A percentile compares a stretch with the other conserved stretches of the same genome.
phyloP scores from a whole-genome alignment of 192 early-diverging fungal genomes.

The Entomortierella lignicola region DNA sequence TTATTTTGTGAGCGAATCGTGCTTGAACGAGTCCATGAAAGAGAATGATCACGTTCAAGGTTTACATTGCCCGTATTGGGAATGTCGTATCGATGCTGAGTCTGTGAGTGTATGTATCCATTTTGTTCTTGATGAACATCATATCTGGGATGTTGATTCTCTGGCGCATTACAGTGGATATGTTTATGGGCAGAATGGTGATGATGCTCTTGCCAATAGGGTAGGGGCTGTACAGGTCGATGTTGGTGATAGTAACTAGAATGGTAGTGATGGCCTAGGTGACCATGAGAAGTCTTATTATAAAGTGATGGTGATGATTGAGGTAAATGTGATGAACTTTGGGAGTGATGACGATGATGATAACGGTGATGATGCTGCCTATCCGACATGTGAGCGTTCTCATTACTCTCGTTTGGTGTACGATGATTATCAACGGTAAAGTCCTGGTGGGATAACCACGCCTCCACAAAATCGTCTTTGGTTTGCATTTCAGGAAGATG shows the following conservation, averaged over 20 bases:
- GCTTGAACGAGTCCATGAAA: slow-evolving; percentile 11
- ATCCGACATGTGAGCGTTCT: background rate
- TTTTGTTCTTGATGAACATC: background rate
- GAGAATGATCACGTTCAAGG: slow-evolving; percentile 7
- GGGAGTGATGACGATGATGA: background rate
- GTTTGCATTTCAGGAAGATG: slow-evolving; percentile 24
- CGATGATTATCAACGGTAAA: background rate
- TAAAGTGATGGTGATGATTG: slow-evolving; percentile 3
- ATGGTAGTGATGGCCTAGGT: slow-evolving; percentile 3
- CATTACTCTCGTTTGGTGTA: background rate
- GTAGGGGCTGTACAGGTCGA: background rate
- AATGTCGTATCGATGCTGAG: background rate
- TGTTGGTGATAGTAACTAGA: background rate
- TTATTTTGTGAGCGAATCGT: background rate
- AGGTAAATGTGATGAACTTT: background rate
- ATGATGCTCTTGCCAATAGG: slow-evolving; percentile 1
- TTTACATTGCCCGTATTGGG: background rate
- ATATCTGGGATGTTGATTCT: background rate
- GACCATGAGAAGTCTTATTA: background rate
- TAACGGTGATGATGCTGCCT: no score
- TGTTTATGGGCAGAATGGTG: background rate
- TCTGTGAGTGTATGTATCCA: background rate
- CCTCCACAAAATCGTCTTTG: slow-evolving; percentile 25
- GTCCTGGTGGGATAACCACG: slow-evolving; percentile 33
- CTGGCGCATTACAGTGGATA: background rate